Evolutionary conservation across 352 stramenopile genomes (phyloP).

Genomic region (Lagenidium giganteum): DNA sequence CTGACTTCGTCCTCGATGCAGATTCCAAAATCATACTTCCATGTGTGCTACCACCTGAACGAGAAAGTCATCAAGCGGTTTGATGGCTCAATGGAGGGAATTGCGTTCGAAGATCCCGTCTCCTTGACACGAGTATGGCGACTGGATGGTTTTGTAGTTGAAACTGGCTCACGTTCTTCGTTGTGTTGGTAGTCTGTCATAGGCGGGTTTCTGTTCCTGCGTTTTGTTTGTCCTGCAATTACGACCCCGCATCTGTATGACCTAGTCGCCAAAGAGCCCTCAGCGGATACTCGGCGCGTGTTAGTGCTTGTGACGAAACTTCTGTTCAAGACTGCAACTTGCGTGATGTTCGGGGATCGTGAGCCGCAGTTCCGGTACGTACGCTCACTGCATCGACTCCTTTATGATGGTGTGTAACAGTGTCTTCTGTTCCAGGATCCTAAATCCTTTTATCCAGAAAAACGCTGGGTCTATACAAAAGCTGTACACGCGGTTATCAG

Average conservation of each 20-base stretch:
- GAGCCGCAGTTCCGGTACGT: slow-evolving; percentile 68
- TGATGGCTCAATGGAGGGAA: slow-evolving; percentile 48
- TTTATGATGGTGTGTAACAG: slow-evolving; percentile 1
- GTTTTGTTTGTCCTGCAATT: slow-evolving; percentile 74
- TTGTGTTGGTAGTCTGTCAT: slow-evolving; percentile 44
- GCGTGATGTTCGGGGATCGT: slow-evolving; percentile 65
- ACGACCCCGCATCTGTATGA: slow-evolving; percentile 72
- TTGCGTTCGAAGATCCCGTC: slow-evolving; percentile 48
- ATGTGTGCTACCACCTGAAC: slow-evolving; percentile 76
- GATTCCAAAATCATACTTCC: slow-evolving; percentile 69
- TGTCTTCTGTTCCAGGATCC: slow-evolving; percentile 33
- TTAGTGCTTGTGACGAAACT: slow-evolving; percentile 74
- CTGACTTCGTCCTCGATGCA: slow-evolving; percentile 5
- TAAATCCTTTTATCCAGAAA: slow-evolving; percentile 74
- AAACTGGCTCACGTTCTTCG: not conserved
- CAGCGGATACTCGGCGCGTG: slow-evolving; percentile 47
- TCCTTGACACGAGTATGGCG: slow-evolving; percentile 48
- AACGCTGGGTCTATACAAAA: slow-evolving; percentile 59
- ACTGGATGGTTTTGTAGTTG: not conserved
- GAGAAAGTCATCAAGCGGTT: slow-evolving; percentile 68
- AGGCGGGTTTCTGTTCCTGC: slow-evolving; percentile 71
- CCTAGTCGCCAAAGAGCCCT: slow-evolving; percentile 49
- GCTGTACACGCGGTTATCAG: slow-evolving; percentile 61
- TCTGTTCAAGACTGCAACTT: slow-evolving; percentile 72
- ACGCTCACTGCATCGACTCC: not conserved